phyloP scores from a whole-genome alignment of 2,329 filamentous ascomycete genomes.

The Sclerotiophoma versabilis region DNA sequence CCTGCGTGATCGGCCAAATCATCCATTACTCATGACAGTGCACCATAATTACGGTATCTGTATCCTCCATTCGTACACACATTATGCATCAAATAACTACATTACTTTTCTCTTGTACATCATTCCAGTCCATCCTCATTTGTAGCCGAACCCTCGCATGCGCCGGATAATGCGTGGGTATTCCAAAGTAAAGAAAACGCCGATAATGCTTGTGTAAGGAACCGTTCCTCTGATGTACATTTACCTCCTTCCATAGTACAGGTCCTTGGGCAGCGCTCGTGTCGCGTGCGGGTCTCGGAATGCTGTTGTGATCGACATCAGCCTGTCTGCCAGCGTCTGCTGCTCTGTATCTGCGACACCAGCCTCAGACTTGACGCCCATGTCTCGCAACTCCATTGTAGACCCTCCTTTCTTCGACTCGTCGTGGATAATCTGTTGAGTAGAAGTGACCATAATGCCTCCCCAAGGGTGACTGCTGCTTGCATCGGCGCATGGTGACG shows the following conservation, averaged over 20 bases:
- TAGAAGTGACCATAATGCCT: conserved; percentile 50
- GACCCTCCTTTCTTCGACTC: conserved; percentile 30
- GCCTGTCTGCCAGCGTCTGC: conserved; percentile 50
- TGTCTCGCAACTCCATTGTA: conserved; percentile 39
- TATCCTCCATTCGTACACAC: not conserved
- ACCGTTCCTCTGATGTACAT: not conserved
- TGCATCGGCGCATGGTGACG: conserved; percentile 7
- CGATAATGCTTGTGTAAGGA: conserved; percentile 1
- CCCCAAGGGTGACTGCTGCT: conserved; percentile 38
- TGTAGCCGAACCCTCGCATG: not conserved
- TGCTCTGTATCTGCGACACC: conserved; percentile 49
- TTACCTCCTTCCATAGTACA: conserved; percentile 24
- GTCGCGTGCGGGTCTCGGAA: conserved; percentile 36
- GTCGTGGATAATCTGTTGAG: conserved; percentile 43
- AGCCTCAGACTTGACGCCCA: conserved; percentile 44
- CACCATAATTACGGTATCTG: no score
- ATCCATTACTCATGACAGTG: not conserved
- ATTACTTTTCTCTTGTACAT: not conserved
- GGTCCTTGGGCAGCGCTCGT: conserved; percentile 18
- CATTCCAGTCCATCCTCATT: not conserved
- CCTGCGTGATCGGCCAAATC: conserved; percentile 22
- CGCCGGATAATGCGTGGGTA: conserved; percentile 19
- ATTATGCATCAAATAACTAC: not conserved
- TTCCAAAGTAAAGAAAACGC: conserved; percentile 11
- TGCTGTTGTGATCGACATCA: conserved; percentile 42